Conservation (phyloP, 1,284 basidiomycete species). For the Trametes hirsuta region DNA sequence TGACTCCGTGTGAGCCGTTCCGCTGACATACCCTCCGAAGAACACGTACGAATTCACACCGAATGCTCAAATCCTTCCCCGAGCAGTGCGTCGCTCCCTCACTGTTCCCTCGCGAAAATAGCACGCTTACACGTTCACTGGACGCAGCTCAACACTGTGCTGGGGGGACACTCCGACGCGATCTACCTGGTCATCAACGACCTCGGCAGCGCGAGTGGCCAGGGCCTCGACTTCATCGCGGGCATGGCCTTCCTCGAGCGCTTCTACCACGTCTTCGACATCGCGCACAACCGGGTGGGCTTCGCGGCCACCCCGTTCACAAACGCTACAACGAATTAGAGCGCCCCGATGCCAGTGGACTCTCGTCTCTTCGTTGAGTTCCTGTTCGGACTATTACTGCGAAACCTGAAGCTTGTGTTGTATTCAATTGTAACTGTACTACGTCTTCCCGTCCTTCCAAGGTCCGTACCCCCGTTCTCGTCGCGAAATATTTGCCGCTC, state of each 20-base stretch:
- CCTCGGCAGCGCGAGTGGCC: conserved; percentile 28
- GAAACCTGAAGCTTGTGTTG: too few relatives aligned
- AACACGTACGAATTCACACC: conserved; percentile 46
- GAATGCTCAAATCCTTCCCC: conserved; percentile 59
- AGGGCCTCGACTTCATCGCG: conserved; percentile 38
- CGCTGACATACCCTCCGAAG: conserved; percentile 3
- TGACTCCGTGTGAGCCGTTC: too few relatives aligned
- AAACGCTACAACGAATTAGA: conserved; percentile 41
- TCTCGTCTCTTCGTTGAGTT: too few relatives aligned
- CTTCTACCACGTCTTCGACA: conserved; percentile 71
- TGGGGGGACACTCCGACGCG: conserved; percentile 30
- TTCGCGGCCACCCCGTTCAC: conserved; percentile 49
- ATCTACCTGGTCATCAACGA: conserved; percentile 35
- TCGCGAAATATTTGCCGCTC: too few relatives aligned
- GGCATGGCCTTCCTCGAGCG: conserved; percentile 49
- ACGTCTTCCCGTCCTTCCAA: too few relatives aligned
- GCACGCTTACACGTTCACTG: conserved; percentile 32
- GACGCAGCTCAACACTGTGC: conserved; percentile 33
- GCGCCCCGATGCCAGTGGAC: too few relatives aligned
- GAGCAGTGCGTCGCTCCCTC: conserved; percentile 10
- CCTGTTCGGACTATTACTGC: too few relatives aligned
- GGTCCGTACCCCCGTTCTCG: too few relatives aligned
- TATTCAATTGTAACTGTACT: too few relatives aligned
- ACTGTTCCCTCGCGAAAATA: background rate
- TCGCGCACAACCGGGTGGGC: conserved; percentile 49